Evolutionary conservation across 2,329 filamentous ascomycete genomes (phyloP).

Genomic region (Shiraia sp.): DNA sequence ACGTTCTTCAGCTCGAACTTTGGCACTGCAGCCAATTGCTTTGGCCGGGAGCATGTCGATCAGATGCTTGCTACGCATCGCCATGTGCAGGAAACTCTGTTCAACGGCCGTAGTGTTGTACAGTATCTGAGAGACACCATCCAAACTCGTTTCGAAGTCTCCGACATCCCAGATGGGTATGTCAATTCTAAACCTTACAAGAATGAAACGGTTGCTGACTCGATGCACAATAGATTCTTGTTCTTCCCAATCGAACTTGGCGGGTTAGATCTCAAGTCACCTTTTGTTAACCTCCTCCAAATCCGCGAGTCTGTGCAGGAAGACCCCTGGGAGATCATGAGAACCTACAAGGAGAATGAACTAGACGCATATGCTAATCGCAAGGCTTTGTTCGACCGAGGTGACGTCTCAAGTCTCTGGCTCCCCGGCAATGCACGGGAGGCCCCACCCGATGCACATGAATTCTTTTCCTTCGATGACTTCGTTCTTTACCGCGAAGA

Average conservation of each 20-base stretch:
- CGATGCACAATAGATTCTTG: constrained; percentile 42
- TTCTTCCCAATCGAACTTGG: constrained; percentile 58
- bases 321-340: constrained; percentile 48
- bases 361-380: constrained; percentile 42
- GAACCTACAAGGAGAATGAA: constrained; percentile 45
- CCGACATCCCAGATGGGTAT: constrained; percentile 51
- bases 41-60: constrained; percentile 57
- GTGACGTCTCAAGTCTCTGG: constrained; percentile 9
- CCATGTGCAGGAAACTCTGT: constrained; percentile 55
- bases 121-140: constrained; percentile 54
- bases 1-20: constrained; percentile 60
- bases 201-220: no score
- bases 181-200: no score
- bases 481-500: constrained; percentile 27
- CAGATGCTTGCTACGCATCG: constrained; percentile 56
- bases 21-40: constrained; percentile 57
- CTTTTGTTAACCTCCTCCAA: constrained; percentile 53
- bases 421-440: constrained; percentile 11
- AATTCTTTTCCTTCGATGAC: constrained; percentile 34
- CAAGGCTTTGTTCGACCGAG: constrained; percentile 35
- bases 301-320: constrained; percentile 42
- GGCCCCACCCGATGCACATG: constrained; percentile 17
- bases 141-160: constrained; percentile 55
- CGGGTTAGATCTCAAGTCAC: constrained; percentile 55
- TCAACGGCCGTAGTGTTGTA: constrained; percentile 42